A percentile compares a stretch with the other conserved stretches of the same genome.
phyloP scores from a whole-genome alignment of 768 basidiomycete genomes.

The Goffeauzyma gilvescens region DNA sequence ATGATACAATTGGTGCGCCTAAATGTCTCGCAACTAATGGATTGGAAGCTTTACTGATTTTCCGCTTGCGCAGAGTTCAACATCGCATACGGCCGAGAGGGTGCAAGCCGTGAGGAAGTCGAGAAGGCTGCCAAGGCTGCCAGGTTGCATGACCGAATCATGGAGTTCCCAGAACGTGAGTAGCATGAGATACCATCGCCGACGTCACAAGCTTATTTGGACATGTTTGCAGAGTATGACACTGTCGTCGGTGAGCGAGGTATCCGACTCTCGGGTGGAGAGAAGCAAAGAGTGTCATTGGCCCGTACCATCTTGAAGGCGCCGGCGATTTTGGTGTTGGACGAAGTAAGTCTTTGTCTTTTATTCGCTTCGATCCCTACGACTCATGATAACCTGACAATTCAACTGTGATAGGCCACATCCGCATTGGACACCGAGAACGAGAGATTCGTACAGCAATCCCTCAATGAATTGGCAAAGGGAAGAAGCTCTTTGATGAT shows the following conservation, averaged over 20 bases:
- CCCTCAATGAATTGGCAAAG: conserved; percentile 15
- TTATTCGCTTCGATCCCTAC: conserved; percentile 3
- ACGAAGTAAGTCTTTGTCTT: conserved; percentile 51
- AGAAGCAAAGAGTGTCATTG: conserved; percentile 76
- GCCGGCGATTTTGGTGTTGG: conserved; percentile 59
- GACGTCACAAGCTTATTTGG: background rate
- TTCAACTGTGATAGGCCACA: conserved; percentile 28
- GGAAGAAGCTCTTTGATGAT: conserved; percentile 59
- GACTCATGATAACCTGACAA: background rate
- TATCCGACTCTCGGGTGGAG: conserved; percentile 63
- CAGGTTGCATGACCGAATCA: conserved; percentile 70
- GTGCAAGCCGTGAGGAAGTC: conserved; percentile 51
- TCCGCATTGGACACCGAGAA: conserved; percentile 52
- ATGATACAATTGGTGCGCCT: conserved; percentile 26
- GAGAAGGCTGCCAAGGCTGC: conserved; percentile 60
- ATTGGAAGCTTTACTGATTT: background rate
- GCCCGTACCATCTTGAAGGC: conserved; percentile 72
- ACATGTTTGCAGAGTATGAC: conserved; percentile 39
- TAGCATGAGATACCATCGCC: no score
- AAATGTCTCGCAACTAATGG: background rate
- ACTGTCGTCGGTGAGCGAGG: conserved; percentile 80
- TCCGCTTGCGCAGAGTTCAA: conserved; percentile 20
- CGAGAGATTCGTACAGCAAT: conserved; percentile 9
- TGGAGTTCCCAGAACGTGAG: conserved; percentile 52
- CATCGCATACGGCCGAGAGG: conserved; percentile 57